These are phyloP conservation scores for Eucommia ulmoides DNA, from an alignment of 257 asterid genomes.

Conservation along the genomic window DNA sequence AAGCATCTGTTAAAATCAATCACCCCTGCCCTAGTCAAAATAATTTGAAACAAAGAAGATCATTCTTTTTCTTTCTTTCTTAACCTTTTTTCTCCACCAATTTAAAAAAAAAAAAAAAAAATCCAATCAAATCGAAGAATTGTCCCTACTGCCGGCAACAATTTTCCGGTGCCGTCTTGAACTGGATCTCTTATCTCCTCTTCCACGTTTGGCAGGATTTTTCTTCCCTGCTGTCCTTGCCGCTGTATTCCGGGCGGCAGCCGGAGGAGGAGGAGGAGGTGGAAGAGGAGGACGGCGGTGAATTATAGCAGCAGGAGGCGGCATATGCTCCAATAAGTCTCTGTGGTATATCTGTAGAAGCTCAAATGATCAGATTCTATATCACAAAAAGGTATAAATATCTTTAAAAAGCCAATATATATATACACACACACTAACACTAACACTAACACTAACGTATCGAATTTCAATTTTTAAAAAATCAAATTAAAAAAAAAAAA, in stretches of 20 bases:
- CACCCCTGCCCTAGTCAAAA: slow-evolving; percentile 9
- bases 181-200: slow-evolving; percentile 49
- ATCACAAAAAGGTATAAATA: not conserved
- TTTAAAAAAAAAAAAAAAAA: slow-evolving; percentile 12
- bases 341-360: slow-evolving; percentile 73
- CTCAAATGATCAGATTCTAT: slow-evolving; percentile 4
- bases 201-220: slow-evolving; percentile 34
- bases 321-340: slow-evolving; percentile 70
- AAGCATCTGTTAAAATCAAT: slow-evolving; percentile 13
- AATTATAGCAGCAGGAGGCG: slow-evolving; percentile 26
- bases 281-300: slow-evolving; percentile 41
- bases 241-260: slow-evolving; percentile 15
- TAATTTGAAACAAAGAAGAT: slow-evolving; percentile 5
- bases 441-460: not conserved
- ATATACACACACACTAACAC: no score
- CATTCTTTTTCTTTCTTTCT: no score
- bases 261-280: slow-evolving; percentile 37
- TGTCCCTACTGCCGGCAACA: slow-evolving; percentile 35
- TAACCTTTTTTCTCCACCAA: no score
- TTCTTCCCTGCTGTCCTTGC: slow-evolving; percentile 20
- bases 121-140: slow-evolving; percentile 22
- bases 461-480: not conserved
- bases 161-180: slow-evolving; percentile 64
- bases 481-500: not conserved
- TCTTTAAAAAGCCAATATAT: no score